These are phyloP conservation scores for Paramecium tetraurelia DNA, from an alignment of 73 alveolate genomes.

Conservation along the genomic window DNA sequence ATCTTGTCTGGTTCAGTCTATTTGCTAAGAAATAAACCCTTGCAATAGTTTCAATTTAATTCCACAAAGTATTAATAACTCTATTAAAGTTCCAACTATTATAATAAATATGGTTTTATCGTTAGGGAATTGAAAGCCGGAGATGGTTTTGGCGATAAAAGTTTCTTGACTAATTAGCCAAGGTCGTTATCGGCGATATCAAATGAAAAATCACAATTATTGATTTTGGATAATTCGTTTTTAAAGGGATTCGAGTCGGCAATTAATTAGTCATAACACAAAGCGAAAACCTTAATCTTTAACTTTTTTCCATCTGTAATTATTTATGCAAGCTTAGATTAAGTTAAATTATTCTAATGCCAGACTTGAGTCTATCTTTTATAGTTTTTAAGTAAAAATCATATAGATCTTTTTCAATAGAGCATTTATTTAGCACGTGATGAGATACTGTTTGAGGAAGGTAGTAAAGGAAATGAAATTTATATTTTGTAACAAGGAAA, in stretches of 20 bases:
- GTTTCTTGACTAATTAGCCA: background rate
- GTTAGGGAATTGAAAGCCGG: background rate
- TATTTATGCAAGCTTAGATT: background rate
- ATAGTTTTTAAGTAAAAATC: background rate
- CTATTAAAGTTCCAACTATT: background rate
- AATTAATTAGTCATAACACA: background rate
- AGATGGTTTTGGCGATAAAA: background rate
- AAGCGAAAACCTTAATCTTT: background rate
- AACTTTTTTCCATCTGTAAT: background rate
- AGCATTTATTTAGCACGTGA: background rate
- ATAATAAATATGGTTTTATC: background rate
- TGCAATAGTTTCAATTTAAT: background rate
- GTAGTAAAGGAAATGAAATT: background rate
- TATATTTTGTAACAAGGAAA: background rate
- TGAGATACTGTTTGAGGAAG: background rate
- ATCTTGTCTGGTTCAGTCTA: background rate
- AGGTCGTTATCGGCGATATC: background rate
- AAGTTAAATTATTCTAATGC: background rate
- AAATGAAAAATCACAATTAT: background rate
- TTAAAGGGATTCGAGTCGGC: background rate
- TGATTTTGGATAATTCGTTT: background rate
- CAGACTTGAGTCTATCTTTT: background rate
- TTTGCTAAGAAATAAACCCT: background rate
- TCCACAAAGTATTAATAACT: background rate
- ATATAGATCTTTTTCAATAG: background rate